These are phyloP conservation scores for Fusarium sp. DNA, from an alignment of 2,329 filamentous ascomycete genomes.

Conservation along the genomic window DNA sequence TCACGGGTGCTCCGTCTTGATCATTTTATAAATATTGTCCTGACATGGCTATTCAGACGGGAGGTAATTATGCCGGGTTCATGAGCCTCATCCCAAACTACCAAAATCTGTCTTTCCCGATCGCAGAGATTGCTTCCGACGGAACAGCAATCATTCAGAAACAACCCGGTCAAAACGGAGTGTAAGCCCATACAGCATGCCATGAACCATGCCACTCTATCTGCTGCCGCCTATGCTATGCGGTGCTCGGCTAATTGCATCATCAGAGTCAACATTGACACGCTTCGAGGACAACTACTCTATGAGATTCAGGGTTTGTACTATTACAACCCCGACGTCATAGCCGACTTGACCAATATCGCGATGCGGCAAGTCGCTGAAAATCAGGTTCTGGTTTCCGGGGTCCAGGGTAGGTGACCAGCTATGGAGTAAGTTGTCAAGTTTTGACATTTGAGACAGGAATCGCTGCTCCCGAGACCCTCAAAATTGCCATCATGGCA, in stretches of 20 bases:
- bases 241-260: neutral
- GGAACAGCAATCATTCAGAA: neutral
- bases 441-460: too few species aligned
- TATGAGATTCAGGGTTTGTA: constrained; percentile 58
- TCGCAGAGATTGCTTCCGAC: constrained; percentile 60
- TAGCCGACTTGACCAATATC: constrained; percentile 15
- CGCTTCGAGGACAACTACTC: constrained; percentile 52
- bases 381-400: too few species aligned
- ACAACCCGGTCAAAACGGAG: neutral
- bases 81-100: constrained; percentile 25
- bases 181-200: too few species aligned
- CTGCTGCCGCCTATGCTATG: too few species aligned
- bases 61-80: constrained; percentile 31
- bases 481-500: too few species aligned
- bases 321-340: constrained; percentile 48
- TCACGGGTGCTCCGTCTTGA: too few species aligned
- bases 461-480: too few species aligned
- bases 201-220: too few species aligned
- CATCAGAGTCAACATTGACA: constrained; percentile 29
- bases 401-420: too few species aligned
- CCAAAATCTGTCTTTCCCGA: constrained; percentile 62
- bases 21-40: neutral
- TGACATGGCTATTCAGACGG: constrained; percentile 24
- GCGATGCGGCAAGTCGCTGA: neutral
- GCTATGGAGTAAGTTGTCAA: too few species aligned